Conservation (phyloP, 1,284 basidiomycete species). For the Apiotrichum siamense region DNA sequence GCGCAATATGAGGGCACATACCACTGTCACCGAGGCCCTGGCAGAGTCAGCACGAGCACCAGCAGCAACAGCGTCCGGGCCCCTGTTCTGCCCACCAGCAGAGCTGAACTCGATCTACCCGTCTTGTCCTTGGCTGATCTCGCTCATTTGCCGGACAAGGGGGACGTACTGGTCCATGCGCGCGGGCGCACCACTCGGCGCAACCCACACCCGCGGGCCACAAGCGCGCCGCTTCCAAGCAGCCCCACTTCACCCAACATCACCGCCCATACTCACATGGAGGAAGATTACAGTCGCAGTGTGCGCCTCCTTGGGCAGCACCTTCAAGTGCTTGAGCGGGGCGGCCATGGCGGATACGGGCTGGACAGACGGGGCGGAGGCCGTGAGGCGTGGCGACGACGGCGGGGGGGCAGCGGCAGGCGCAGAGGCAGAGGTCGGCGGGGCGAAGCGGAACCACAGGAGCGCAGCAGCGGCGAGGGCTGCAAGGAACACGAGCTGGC, state of each 20-base stretch:
- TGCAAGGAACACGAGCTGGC: neutral
- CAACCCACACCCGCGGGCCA: neutral
- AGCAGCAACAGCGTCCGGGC: no score
- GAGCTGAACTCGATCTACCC: no score
- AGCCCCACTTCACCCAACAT: neutral
- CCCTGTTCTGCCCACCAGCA: no score
- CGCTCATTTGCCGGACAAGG: no score
- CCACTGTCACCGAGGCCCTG: constrained; percentile 44
- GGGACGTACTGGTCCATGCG: no score
- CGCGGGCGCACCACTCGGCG: no score
- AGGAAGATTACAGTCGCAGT: constrained; percentile 82
- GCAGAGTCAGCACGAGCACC: constrained; percentile 3
- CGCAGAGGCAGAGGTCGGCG: neutral
- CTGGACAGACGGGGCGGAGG: neutral
- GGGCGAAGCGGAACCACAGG: neutral
- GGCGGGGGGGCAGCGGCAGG: neutral
- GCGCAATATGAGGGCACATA: constrained; percentile 15
- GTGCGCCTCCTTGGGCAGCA: constrained; percentile 52
- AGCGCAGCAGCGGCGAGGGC: neutral
- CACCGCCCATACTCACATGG: constrained; percentile 57
- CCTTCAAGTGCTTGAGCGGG: constrained; percentile 41
- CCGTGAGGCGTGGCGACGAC: neutral
- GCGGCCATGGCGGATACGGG: constrained; percentile 17
- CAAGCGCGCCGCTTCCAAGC: neutral
- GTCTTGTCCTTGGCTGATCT: no score